phyloP scores from a whole-genome alignment of 257 asterid species.

The Gynochthodes officinalis region DNA sequence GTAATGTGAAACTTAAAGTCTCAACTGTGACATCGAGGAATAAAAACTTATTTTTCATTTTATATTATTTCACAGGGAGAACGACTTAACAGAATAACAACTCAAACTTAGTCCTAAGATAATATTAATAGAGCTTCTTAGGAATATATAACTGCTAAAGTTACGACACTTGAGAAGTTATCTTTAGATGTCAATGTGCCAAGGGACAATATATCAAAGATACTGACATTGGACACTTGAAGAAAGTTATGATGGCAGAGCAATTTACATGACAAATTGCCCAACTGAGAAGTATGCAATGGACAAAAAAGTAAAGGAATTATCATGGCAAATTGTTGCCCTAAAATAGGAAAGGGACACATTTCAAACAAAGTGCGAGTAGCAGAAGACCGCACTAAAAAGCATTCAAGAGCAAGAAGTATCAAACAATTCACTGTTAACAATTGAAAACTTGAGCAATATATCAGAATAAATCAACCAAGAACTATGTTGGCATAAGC shows the following conservation, averaged over 20 bases:
- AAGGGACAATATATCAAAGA: conserved; percentile 13
- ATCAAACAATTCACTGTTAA: conserved; percentile 28
- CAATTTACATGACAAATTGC: conserved; percentile 19
- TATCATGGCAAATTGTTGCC: conserved; percentile 47
- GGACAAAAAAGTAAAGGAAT: conserved; percentile 53
- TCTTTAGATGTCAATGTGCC: neutral
- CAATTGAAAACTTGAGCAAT: conserved; percentile 32
- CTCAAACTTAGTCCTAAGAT: conserved; percentile 35
- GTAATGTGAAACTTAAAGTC: too few relatives aligned
- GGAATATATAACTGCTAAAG: neutral
- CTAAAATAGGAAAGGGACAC: conserved; percentile 62
- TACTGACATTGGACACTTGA: conserved; percentile 26
- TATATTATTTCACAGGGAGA: conserved; percentile 39
- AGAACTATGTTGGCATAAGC: conserved; percentile 63
- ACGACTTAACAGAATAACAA: conserved; percentile 37
- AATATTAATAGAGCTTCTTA: conserved; percentile 14
- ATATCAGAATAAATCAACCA: conserved; percentile 47
- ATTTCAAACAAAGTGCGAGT: conserved; percentile 56
- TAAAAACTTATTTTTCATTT: neutral
- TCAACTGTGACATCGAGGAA: too few relatives aligned
- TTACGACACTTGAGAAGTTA: neutral
- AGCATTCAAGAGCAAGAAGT: conserved; percentile 29
- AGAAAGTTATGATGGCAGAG: conserved; percentile 28
- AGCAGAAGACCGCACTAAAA: conserved; percentile 40
- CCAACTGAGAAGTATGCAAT: conserved; percentile 27